Percentiles rank a stretch among this genome's conserved stretches.
Conservation (phyloP, 176 grass and related monocot species). For the Musa beccarii region DNA sequence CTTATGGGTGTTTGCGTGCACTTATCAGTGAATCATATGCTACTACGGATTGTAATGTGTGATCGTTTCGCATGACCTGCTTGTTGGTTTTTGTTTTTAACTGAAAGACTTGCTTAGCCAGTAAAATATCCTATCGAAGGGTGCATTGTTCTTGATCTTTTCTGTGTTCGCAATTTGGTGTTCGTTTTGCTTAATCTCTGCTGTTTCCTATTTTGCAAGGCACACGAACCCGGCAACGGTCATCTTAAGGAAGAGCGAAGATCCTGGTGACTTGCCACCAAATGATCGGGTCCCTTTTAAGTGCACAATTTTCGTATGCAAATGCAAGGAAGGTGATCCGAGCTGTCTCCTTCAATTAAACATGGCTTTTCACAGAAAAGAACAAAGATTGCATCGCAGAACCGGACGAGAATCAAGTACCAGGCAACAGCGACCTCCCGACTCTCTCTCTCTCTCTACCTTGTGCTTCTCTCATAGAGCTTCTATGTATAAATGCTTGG, state of each 20-base stretch:
- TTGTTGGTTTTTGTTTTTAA: no score
- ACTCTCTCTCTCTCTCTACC: no score
- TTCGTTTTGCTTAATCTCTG: background rate
- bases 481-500: background rate
- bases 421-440: no score
- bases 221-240: background rate
- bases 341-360: background rate
- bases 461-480: background rate
- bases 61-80: no score
- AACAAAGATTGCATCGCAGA: background rate
- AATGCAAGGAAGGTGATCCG: background rate
- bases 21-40: no score
- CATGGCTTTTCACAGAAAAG: background rate
- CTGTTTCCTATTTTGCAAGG: conserved; percentile 12
- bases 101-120: no score
- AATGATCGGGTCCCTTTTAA: background rate
- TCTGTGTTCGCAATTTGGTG: background rate
- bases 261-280: conserved; percentile 14
- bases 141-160: no score
- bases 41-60: no score
- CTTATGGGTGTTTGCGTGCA: no score
- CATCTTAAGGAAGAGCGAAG: conserved; percentile 14
- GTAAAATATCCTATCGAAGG: no score
- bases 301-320: background rate
- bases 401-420: no score